Evolutionary conservation across 192 early-diverging fungal genomes (phyloP), one percentile per base, ranked within the genome.

Genomic region (Chytriomyces confervae): DNA sequence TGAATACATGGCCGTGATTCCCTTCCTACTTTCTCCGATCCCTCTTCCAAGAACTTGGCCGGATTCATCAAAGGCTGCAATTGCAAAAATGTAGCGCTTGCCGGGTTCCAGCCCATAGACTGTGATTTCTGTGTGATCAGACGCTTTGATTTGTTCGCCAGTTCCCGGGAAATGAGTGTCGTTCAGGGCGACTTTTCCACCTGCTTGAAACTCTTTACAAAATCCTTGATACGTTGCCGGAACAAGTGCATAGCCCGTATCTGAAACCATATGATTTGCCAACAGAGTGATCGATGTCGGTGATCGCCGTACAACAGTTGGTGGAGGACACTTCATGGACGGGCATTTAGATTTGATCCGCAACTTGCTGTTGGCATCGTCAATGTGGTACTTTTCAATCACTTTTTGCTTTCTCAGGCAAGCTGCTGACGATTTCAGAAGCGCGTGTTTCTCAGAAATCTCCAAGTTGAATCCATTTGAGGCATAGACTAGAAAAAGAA

Each of bases 271-370:
- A 60, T 78, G 78, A 45, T 79, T 75, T 7, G 84, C 69, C 49
- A 62, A 57, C 2, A 86, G 63, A 5, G 79, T 86, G 18, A 86
- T 75, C 10, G 84, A 80, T 16, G 79, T 83, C 6, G 79, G 80
- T 27, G 84, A 78, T 44, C 82, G 61, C 7, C 82, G 65, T 27
- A 83, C 60, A 61, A 86, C 79, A 10, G 80, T 60, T 16, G 84
- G 84, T 13, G 72, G 45, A 66, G 84, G 84, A 72, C 81, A 85
- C n/a, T 27, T 76, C 69, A 74, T 71, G 6, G 71, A 29, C 13
- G 11, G 9, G 11, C 20, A 20, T 13, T 5, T 66, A 9, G 48
- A 45, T 10, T 61, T 69, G 7, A 45, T 8, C 50, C 10, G 10
- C 29, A 10, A 23, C 69, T 50, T 10, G 50, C 63, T 51, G 57